Evolutionary conservation across 106 monocot genomes (phyloP), one percentile per base, ranked within the genome.

Genomic region (Allium sativum): DNA sequence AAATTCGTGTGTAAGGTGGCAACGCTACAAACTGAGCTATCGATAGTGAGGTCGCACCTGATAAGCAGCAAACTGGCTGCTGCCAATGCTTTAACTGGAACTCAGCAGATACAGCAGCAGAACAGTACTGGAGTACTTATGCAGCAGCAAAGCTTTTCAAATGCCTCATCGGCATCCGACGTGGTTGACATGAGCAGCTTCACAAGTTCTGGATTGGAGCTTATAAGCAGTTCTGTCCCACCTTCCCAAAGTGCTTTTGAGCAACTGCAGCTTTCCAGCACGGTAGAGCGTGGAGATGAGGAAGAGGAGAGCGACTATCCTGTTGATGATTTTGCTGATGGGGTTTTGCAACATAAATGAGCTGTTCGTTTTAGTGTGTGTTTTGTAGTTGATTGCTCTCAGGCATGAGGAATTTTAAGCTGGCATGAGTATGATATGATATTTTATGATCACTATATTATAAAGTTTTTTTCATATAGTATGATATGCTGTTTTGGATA

Each of bases 21-120:
- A 14, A 13, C 78, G 3, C 76, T 93, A 14, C 84, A 84, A 70
- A 68, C 81, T 0, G 87, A 93, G 87, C 76, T 93, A 7, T 82
- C 79, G 1, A 64, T 79, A 14, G 68, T 84, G 44, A 76, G 79
- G 45, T 73, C 77, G 0, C 84, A 88, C 58, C 81, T 93, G 1
- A 59, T 88, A 55, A 87, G 68, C 74, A 72, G 64, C 64, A 76
- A 67, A 65, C 45, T 81, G 65, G 73, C 84, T 10, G 41, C 66
- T 1, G 76, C 73, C 0, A 67, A 9, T 31, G 18, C 72, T 50
- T 64, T 79, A 42, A 46, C 56, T 16, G 50, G 43, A 21, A 59
- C 73, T 22, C 77, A 69, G n/a, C 62, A 54, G 44, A 10, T 62
- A 48, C 60, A 61, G 44, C 60, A 61, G 5, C 44, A 48, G 3